Evolutionary conservation across 257 asterid genomes (phyloP), one percentile per base, ranked within the genome.

Genomic region (Leonotis leonurus): DNA sequence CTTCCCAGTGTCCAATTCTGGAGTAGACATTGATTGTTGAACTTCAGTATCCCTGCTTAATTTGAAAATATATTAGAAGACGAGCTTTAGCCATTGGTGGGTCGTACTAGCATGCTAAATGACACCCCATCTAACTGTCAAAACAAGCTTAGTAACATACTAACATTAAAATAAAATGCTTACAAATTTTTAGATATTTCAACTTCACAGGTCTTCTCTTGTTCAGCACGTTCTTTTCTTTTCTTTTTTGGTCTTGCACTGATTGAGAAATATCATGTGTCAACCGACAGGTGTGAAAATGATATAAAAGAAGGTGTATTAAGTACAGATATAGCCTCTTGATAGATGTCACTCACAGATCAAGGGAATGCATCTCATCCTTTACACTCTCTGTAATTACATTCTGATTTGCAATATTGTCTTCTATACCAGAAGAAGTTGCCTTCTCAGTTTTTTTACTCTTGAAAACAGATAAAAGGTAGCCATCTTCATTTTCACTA

Each of bases 401-500:
- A 48, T 64, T 64, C 60, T 67, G 72, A 30, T 70, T 18, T 21
- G 45, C 53, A 40, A 13, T 53, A 24, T 60, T 67, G 54, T 27
- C 67, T 37, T 60, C 65, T 59, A 16, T 24, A 59, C 68, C 67
- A 30, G 73, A 53, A 39, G 18, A 55, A 40, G 60, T 26, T 61
- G 48, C 29, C 66, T 80, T 65, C 10, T 49, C 78, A 24, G 64
- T 57, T 61, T 22, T 65, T 72, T 70, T 69, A 66, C 46, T 67
- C 50, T 68, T 84, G 54, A 76, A 78, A 26, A 51, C 62, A 70
- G 95, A 83, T 55, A 80, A 66, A 66, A 66, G 68, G 64, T 10
- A 65, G 51, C 68, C 78, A 69, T 85, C 87, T 17, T 79, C 85
- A 69, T 81, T 85, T 68, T 68, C 84, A 60, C 69, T 73, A 68